Conservation (phyloP, 1,284 basidiomycete genomes). For the Baeospora myosura region DNA sequence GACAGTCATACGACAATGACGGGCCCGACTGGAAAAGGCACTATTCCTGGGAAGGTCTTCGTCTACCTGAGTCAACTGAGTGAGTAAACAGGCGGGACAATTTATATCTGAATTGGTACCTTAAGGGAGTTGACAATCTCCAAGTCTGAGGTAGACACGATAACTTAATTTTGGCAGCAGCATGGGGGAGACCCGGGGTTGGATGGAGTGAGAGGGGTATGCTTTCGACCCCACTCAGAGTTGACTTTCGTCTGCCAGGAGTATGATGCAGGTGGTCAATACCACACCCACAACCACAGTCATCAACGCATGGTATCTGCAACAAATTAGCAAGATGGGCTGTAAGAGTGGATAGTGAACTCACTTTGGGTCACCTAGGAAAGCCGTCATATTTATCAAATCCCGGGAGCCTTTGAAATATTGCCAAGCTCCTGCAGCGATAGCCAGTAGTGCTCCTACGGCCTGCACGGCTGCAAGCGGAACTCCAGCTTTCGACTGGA, state of each 20-base stretch:
- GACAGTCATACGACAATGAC: too few species aligned
- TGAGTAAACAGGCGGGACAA: too few species aligned
- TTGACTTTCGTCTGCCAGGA: conserved; percentile 25
- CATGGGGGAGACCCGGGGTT: too few species aligned
- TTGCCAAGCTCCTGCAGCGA: conserved; percentile 55
- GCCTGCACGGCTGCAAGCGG: conserved; percentile 39
- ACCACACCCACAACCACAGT: conserved; percentile 39
- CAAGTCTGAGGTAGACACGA: too few species aligned
- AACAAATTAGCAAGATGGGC: conserved; percentile 8
- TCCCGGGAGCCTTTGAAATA: conserved; percentile 52
- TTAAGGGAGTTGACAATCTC: too few species aligned
- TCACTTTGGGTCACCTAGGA: conserved; percentile 52
- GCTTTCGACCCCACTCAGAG: not conserved
- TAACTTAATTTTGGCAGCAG: too few species aligned
- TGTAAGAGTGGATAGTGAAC: conserved; percentile 16
- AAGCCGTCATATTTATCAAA: conserved; percentile 48
- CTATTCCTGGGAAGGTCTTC: too few species aligned
- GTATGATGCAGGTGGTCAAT: conserved; percentile 43
- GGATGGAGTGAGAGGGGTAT: too few species aligned
- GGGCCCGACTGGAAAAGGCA: too few species aligned
- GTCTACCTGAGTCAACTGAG: too few species aligned
- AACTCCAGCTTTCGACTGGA: conserved; percentile 18
- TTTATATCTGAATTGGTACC: too few species aligned
- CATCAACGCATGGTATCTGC: conserved; percentile 49
- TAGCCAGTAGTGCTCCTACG: conserved; percentile 43